These are phyloP conservation scores for Fomitopsis pulvina DNA, from an alignment of 768 basidiomycete species.

Conservation along the genomic window DNA sequence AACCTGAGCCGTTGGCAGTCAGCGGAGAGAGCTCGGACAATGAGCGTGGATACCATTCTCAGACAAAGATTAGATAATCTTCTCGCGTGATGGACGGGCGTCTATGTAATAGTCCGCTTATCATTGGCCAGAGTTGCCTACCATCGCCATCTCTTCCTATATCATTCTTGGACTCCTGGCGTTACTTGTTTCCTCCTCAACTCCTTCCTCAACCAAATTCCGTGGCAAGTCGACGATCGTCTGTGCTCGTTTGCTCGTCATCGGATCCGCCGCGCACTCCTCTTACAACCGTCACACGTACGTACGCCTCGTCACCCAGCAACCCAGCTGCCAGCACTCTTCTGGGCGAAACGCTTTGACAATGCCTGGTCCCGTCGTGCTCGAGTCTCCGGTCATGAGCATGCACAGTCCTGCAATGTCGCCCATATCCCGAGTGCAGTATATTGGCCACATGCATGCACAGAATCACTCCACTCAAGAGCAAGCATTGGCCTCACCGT, in stretches of 20 bases:
- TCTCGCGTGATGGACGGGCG: slow-evolving; percentile 1
- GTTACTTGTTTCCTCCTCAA: slow-evolving; percentile 1
- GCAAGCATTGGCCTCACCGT: slow-evolving; percentile 16
- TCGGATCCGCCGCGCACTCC: not conserved
- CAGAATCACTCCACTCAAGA: slow-evolving; percentile 24
- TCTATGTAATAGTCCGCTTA: not conserved
- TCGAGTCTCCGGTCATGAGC: slow-evolving; percentile 46
- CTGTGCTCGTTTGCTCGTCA: not conserved
- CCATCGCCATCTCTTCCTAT: slow-evolving; percentile 4
- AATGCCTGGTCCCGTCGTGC: slow-evolving; percentile 39
- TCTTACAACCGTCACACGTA: not conserved
- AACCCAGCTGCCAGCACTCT: not conserved
- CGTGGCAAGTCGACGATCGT: not conserved
- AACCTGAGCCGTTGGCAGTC: too few species aligned
- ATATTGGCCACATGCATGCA: slow-evolving; percentile 30
- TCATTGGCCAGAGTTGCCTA: not conserved
- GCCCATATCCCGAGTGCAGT: slow-evolving; percentile 39
- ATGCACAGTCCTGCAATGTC: slow-evolving; percentile 39
- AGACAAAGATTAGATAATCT: slow-evolving; percentile 3
- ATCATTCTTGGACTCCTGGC: slow-evolving; percentile 2
- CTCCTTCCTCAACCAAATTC: not conserved
- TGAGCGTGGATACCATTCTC: not conserved
- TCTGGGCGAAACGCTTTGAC: not conserved
- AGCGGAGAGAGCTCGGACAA: not conserved
- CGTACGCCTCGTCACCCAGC: not conserved